Percentiles rank a stretch among this genome's conserved stretches.
phyloP scores from a whole-genome alignment of 2,329 filamentous ascomycete species.

The Pseudogymnoascus sp. region DNA sequence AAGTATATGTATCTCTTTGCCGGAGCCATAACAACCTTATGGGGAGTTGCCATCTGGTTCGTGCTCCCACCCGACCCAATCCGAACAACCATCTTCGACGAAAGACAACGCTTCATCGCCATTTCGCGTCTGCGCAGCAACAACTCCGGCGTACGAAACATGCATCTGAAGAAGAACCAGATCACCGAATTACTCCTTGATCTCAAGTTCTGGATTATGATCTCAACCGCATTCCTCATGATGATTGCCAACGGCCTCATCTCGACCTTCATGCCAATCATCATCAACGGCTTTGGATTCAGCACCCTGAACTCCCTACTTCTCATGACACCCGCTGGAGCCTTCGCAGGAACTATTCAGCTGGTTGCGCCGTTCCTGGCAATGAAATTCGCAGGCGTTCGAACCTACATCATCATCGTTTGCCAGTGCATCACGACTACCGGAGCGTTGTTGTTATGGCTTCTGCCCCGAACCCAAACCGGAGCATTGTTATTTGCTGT shows the following conservation, averaged over 20 bases:
- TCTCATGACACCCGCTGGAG: conserved; percentile 15
- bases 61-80: conserved; percentile 38
- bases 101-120: conserved; percentile 18
- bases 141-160: conserved; percentile 20
- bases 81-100: conserved; percentile 26
- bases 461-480: background rate
- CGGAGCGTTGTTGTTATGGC: conserved; percentile 4
- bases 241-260: conserved; percentile 29
- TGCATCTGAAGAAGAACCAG: conserved; percentile 18
- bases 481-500: conserved; percentile 5
- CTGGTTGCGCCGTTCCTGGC: background rate
- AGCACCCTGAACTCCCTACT: conserved; percentile 28
- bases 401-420: conserved; percentile 10
- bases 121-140: conserved; percentile 21
- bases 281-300: conserved; percentile 28
- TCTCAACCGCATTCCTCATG: conserved; percentile 19
- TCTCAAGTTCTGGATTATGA: conserved; percentile 19
- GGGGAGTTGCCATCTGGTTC: conserved; percentile 37
- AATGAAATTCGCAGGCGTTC: conserved; percentile 6
- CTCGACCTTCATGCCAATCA: conserved; percentile 19
- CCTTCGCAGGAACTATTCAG: background rate
- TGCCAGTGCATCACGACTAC: background rate
- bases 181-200: conserved; percentile 19
- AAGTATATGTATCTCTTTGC: conserved; percentile 39
- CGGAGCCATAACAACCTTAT: conserved; percentile 36